These are phyloP conservation scores for Leishmania braziliensis DNA, from an alignment of 208 protist species.

Conservation along the genomic window DNA sequence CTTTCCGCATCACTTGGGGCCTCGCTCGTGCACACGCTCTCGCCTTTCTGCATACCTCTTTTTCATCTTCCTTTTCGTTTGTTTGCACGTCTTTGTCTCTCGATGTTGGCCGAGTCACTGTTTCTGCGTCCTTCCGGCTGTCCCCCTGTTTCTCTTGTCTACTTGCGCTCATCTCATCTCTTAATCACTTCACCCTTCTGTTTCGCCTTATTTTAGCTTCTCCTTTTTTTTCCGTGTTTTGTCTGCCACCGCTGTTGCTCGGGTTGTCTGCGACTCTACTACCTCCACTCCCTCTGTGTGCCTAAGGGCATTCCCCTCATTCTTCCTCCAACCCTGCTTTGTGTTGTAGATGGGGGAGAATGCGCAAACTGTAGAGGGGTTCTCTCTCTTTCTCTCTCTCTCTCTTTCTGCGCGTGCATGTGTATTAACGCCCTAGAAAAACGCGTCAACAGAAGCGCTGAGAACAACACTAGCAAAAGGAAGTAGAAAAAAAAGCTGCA, in stretches of 20 bases:
- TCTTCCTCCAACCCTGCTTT: neutral
- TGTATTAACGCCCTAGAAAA: neutral
- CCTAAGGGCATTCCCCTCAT: neutral
- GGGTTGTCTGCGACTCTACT: neutral
- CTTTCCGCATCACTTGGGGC: too few species aligned
- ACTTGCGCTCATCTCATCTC: neutral
- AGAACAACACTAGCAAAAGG: neutral
- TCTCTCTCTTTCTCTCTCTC: neutral
- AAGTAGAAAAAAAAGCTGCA: neutral
- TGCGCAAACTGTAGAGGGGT: neutral
- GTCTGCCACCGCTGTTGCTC: neutral
- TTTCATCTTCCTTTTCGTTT: conserved; percentile 7
- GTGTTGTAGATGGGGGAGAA: neutral
- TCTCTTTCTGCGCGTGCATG: neutral
- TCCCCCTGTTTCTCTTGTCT: conserved; percentile 8
- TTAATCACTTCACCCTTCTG: neutral
- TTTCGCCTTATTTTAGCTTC: neutral
- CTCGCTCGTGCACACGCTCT: neutral
- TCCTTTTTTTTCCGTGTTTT: neutral
- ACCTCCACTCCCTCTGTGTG: neutral
- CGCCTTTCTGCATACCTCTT: neutral
- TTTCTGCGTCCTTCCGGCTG: conserved; percentile 1
- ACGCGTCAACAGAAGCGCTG: neutral
- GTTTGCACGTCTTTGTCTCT: neutral
- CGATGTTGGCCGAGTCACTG: conserved; percentile 8